Conservation (phyloP, 306 rosid species). For the Clitoria ternatea region DNA sequence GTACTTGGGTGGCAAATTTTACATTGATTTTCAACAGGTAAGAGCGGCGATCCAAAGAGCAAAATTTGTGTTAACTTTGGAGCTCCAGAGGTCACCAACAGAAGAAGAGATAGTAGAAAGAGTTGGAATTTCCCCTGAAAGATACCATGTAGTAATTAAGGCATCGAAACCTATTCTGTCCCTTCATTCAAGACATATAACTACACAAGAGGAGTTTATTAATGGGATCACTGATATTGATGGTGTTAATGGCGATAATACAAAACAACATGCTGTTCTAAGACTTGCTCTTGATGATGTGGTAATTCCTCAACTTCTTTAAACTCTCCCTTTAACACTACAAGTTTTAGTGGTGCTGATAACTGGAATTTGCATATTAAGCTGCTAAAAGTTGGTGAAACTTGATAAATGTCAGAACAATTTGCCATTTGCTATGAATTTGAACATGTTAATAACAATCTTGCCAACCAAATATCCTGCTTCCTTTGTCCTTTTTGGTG, state of each 20-base stretch:
- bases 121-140: slow-evolving; percentile 66
- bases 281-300: slow-evolving; percentile 84
- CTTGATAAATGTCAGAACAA: not conserved
- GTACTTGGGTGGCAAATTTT: not conserved
- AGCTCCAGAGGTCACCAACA: slow-evolving; percentile 62
- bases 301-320: slow-evolving; percentile 37
- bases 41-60: slow-evolving; percentile 70
- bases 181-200: slow-evolving; percentile 60
- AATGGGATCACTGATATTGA: slow-evolving; percentile 59
- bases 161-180: slow-evolving; percentile 63
- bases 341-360: no score
- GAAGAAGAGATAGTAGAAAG: slow-evolving; percentile 46
- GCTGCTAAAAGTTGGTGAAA: not conserved
- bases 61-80: slow-evolving; percentile 50
- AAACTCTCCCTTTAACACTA: not conserved
- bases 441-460: not conserved
- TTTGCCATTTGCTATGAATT: not conserved
- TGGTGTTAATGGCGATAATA: slow-evolving; percentile 50
- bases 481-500: not conserved
- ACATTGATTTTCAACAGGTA: slow-evolving; percentile 35
- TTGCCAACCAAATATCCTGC: not conserved
- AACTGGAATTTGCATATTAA: not conserved
- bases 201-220: slow-evolving; percentile 60
- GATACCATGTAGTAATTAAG: slow-evolving; percentile 64
- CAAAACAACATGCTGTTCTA: slow-evolving; percentile 58